phyloP scores from a whole-genome alignment of 306 rosid genomes.

The Ormosia emarginata region DNA sequence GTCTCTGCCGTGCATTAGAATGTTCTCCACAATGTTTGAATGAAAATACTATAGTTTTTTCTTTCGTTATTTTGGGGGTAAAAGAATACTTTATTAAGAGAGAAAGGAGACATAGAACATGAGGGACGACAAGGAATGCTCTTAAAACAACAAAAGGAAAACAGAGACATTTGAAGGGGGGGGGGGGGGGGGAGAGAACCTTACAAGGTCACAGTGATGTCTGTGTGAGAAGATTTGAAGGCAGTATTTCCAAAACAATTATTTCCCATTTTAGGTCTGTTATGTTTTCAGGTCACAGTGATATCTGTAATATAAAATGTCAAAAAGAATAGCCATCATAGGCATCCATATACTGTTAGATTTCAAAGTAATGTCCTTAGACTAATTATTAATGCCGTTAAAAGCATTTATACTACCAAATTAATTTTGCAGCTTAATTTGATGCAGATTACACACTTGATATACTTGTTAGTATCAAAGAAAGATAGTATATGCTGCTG shows the following conservation, averaged over 20 bases:
- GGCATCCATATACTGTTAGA: neutral
- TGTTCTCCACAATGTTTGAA: neutral
- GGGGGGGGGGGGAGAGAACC: neutral
- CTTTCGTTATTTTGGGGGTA: neutral
- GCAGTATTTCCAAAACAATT: neutral
- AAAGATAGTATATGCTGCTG: neutral
- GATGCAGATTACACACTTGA: neutral
- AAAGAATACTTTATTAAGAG: neutral
- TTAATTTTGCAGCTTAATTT: conserved; percentile 1
- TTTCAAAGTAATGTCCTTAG: conserved; percentile 7
- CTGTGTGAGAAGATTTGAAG: conserved; percentile 1
- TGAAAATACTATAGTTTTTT: neutral
- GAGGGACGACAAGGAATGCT: neutral
- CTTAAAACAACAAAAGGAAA: neutral
- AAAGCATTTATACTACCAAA: conserved; percentile 7
- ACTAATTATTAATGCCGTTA: neutral
- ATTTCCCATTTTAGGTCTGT: neutral
- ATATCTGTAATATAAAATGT: neutral
- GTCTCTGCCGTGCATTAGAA: neutral
- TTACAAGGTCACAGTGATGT: neutral
- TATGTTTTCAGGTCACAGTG: neutral
- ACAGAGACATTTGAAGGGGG: neutral
- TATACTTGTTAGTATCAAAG: neutral
- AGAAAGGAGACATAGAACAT: neutral
- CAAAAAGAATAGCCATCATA: neutral